Conservation (phyloP, 2,329 filamentous ascomycete genomes). For the Hypoxylon sp. region DNA sequence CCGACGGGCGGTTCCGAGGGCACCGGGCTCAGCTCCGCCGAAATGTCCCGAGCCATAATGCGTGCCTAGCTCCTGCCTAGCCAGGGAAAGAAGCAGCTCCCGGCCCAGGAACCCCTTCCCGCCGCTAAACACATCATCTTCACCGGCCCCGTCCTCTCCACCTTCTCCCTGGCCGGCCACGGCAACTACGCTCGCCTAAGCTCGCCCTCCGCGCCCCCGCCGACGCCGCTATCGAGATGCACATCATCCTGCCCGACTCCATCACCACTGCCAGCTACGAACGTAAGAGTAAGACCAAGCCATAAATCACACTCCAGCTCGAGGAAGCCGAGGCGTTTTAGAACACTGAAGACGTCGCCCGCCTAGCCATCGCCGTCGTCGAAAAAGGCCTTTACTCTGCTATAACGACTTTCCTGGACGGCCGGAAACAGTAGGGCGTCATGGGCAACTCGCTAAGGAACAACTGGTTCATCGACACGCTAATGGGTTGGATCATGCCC, state of each 20-base stretch:
- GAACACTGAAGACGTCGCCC: slow-evolving; percentile 81
- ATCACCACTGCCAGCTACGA: slow-evolving; percentile 82
- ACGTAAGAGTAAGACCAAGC: slow-evolving; percentile 82
- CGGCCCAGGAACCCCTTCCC: slow-evolving; percentile 53
- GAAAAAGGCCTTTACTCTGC: slow-evolving; percentile 85
- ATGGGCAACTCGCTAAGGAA: slow-evolving; percentile 70
- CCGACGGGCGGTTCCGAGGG: too few relatives aligned
- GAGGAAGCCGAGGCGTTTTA: slow-evolving; percentile 84
- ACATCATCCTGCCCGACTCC: slow-evolving; percentile 84
- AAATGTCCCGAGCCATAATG: slow-evolving; percentile 73
- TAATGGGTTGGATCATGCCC: slow-evolving; percentile 66
- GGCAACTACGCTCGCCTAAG: slow-evolving; percentile 85
- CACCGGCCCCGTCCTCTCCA: slow-evolving; percentile 69
- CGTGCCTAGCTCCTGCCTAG: slow-evolving; percentile 76
- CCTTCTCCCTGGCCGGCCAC: slow-evolving; percentile 84
- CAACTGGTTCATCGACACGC: slow-evolving; percentile 70
- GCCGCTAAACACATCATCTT: slow-evolving; percentile 78
- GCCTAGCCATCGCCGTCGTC: slow-evolving; percentile 76
- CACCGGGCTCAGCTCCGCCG: too few relatives aligned
- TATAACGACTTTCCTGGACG: slow-evolving; percentile 78
- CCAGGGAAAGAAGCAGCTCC: slow-evolving; percentile 50
- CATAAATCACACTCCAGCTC: slow-evolving; percentile 79
- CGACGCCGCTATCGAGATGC: slow-evolving; percentile 81
- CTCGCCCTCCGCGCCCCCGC: slow-evolving; percentile 84
- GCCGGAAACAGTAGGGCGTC: slow-evolving; percentile 75